Evolutionary conservation across 305 asterid species (phyloP).

Genomic region (Fraxinus paxiana): DNA sequence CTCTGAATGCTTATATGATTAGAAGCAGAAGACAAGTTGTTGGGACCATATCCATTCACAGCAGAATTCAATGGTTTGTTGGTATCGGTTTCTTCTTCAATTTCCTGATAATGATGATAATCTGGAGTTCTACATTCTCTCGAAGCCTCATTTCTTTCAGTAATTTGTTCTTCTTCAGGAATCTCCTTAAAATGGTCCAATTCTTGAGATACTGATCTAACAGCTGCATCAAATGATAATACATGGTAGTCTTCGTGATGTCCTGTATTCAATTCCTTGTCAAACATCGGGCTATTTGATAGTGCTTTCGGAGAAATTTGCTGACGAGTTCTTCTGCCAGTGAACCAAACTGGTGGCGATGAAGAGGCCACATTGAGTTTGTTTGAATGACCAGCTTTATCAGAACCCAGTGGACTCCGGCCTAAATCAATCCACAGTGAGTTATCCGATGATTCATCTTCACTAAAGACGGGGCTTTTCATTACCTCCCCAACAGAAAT

Average conservation of each 20-base stretch:
- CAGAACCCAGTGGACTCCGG: conserved; percentile 74
- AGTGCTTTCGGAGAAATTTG: conserved; percentile 56
- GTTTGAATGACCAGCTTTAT: conserved; percentile 48
- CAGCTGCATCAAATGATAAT: conserved; percentile 87
- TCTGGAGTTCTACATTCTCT: conserved; percentile 26
- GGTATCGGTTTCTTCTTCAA: conserved; percentile 56
- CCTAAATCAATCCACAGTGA: conserved; percentile 96
- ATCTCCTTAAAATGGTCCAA: conserved; percentile 60
- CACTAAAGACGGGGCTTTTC: conserved; percentile 92
- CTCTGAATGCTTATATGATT: conserved; percentile 32
- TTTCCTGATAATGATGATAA: conserved; percentile 41
- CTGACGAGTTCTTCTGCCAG: neutral
- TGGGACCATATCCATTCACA: neutral
- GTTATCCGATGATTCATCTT: conserved; percentile 89
- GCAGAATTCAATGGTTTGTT: conserved; percentile 29
- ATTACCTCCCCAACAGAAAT: conserved; percentile 81
- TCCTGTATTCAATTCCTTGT: conserved; percentile 43
- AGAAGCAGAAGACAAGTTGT: too few species aligned
- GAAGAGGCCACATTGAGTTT: conserved; percentile 63
- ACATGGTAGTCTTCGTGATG: conserved; percentile 41
- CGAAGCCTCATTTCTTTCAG: neutral
- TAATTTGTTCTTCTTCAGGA: conserved; percentile 52
- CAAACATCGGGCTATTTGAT: conserved; percentile 58
- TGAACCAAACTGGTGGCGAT: conserved; percentile 81
- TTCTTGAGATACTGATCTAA: conserved; percentile 83